Evolutionary conservation across 169 alveolate genomes (phyloP), one percentile per base, ranked within the genome.

Genomic region (Plasmodium inui): DNA sequence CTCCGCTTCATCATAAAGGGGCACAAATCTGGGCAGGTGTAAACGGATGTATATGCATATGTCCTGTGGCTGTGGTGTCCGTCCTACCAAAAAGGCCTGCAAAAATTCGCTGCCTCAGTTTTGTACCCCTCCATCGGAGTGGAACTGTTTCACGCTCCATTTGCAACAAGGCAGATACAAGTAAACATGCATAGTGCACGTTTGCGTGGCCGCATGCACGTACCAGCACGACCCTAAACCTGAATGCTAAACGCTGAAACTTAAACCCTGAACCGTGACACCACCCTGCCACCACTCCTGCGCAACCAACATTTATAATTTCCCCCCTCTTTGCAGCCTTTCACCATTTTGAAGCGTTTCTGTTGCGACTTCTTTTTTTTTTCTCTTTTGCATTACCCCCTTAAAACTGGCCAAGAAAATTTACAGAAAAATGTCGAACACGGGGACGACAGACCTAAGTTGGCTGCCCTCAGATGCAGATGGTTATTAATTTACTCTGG

Each of bases 391-490:
- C 26, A 26, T 74, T 74, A 50, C 80, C 26, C 61, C 55, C 61
- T 73, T 61, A 46, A 28, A 46, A 41, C 10, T 72, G 41, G 30
- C 34, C 82, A 78, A 37, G 82, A 61, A 32, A 50, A 79, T 26
- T 79, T 61, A 41, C 32, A 37, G 34, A 39, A 89, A 89, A 67
- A 89, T 89, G 94, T 22, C 94, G 72, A 89, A 89, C 89, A 61
- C 94, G 28, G 94, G 94, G 32, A 61, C 90, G 7, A 89, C 94
- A 19, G 97, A 96, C 86, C 95, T 96, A 71, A 95, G 96, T 70
- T 96, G 97, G 97, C 88, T 96, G 74, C 97, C 97, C 61, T 88
- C 96, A 2, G 97, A 96, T 83, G 96, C 97, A 81, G 97, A 96
- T 72, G 97, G 97, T 96, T 32, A 19, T 50, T 80, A 78, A 53